Evolutionary conservation across 164 flowering plant species (phyloP), one percentile per base, ranked within the genome.

Genomic region (Vitis riparia): DNA sequence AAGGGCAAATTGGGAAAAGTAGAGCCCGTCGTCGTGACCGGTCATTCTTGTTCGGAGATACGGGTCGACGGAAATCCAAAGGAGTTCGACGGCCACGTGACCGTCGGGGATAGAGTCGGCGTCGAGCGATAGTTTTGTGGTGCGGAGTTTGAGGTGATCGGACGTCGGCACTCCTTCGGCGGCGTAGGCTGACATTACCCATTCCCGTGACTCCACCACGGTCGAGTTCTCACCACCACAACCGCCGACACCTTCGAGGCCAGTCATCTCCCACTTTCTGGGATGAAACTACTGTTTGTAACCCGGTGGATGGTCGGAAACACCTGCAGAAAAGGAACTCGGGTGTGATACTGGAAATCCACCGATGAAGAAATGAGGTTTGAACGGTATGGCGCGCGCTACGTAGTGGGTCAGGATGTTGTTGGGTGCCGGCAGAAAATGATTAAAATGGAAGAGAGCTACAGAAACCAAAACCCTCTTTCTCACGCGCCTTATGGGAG

Each of bases 61-160:
- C 0, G 84, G 84, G 59, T 84, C 87, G 9, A 84, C 63, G 11
- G 84, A 84, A 61, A 84, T 29, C 56, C 62, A 73, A 30, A 84
- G 74, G 55, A 61, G 16, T 60, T 81, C 72, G 16, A 81, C 55
- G 9, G 66, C 77, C 13, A 77, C 83, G 48, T 81, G 83, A 52
- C 59, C 7, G 0, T 79, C 77, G 0, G 83, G 83, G 32, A 84
- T 73, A 6, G 79, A 69, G 48, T 77, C 80, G 27, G 49, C 51
- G 15, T 71, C 59, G 8, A 82, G 5, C 0, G 70, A 68, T 19
- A 81, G 9, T 52, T 11, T 63, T 1, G 37, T 60, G 1, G 30
- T 69, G 2, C 72, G 77, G 59, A 84, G 73, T 68, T 77, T 67
- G 47, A 82, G 80, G 72, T 82, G 81, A 47, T 77, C 72, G 16